Base-by-base conservation (phyloP, 352 stramenopile species). In the Globisporangium paroecandrum region DNA sequence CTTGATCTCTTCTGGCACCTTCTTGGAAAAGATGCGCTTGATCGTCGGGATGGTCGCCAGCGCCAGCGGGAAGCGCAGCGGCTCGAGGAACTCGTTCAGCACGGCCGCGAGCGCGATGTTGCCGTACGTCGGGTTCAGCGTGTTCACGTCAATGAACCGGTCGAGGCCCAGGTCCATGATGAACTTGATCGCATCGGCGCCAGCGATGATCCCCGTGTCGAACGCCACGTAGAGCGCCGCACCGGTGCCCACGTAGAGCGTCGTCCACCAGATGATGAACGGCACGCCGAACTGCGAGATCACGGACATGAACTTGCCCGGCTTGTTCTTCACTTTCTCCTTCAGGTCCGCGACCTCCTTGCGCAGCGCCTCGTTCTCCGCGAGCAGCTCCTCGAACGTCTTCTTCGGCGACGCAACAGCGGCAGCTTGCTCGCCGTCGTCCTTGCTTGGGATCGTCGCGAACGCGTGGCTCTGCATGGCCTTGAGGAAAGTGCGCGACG, bases 81-180 rank as follows among this genome's bases (percentile, higher is more conserved):
- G 74, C 72, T 97, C 90, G 59, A 96, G 59, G 58, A 69, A 81
- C 69, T 97, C 90, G 78, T 97, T 97, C 58, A 95, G 73, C 22
- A 96, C 79, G 43, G 94, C 76, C 36, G 90, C 87, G 57, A 96
- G 80, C 65, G 88, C 88, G 38, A 95, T 84, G 76, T 96, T 96
- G 47, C 89, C 87, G 68, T 96, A 89, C 56, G 79, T 93, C 41
- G 90, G 90, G 78, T 96, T 86, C 15, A 97, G 70, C 29, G 73
- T 75, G 61, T 77, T 70, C 7, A 88, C 75, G 73, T 95, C 87
- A 55, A 96, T 83, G 66, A 89, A 77, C 46, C 78, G 77, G 73
- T 96, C 89, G 24, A 95, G 75, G 0, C 89, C 89, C 25, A 96
- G 76, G 56, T 81, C 79, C 76, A 91, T 89, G 65, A 96, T 79